Evolutionary conservation across 345 rosid species (phyloP).

Genomic region (Eucalyptus guilfoylei): DNA sequence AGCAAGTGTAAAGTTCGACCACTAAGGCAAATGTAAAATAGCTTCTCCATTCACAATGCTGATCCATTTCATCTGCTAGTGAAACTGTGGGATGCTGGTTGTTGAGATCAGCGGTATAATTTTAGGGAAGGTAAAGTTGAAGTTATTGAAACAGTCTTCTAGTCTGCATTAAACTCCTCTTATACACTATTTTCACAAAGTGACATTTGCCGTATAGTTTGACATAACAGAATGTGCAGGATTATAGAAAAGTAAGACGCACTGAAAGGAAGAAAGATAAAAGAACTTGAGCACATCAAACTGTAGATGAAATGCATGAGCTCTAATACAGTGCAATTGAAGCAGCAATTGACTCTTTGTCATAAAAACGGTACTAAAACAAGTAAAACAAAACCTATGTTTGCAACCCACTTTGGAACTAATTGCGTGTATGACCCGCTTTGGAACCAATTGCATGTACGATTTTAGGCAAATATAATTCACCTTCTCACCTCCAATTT

Average conservation of each 20-base stretch:
- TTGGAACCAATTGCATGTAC: background rate
- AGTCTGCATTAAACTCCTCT: background rate
- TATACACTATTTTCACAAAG: background rate
- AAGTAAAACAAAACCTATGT: background rate
- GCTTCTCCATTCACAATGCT: background rate
- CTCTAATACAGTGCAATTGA: background rate
- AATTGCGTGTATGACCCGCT: background rate
- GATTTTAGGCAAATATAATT: background rate
- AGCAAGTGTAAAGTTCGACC: background rate
- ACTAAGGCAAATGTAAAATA: background rate
- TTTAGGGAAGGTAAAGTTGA: background rate
- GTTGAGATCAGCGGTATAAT: background rate
- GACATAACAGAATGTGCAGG: background rate
- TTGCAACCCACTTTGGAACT: background rate
- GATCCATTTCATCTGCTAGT: background rate
- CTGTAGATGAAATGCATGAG: background rate
- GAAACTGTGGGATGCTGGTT: background rate
- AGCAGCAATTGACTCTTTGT: background rate
- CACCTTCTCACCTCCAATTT: background rate
- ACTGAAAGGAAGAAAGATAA: background rate
- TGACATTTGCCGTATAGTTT: background rate
- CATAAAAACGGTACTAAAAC: background rate
- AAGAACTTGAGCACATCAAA: background rate
- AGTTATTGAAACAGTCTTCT: background rate
- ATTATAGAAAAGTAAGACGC: background rate